Conservation (phyloP, 129 eudicot species). For the Dittrichia graveolens region DNA sequence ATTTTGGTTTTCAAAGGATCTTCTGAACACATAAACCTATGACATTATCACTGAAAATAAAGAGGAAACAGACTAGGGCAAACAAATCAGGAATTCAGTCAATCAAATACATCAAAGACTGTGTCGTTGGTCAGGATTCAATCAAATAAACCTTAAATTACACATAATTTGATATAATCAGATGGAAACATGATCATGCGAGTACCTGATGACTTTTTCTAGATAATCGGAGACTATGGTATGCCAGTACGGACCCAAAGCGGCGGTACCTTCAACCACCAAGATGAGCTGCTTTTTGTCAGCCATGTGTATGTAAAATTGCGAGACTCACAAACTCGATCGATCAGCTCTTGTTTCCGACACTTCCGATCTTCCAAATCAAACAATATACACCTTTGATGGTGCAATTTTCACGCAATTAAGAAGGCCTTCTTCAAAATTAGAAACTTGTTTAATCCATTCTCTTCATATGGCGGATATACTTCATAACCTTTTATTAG, state of each 20-base stretch:
- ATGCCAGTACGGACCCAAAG: constrained; percentile 81
- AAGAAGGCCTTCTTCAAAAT: neutral
- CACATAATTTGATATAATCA: neutral
- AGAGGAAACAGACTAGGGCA: neutral
- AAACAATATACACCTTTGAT: constrained; percentile 8
- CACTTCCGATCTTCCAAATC: neutral
- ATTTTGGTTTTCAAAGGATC: too few relatives aligned
- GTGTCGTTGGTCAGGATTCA: neutral
- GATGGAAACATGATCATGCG: neutral
- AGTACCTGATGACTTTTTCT: constrained; percentile 76
- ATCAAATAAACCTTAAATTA: neutral
- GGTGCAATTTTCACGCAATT: constrained; percentile 10
- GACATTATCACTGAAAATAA: neutral
- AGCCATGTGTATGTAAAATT: constrained; percentile 39
- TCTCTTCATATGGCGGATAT: neutral
- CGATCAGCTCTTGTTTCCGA: constrained; percentile 4
- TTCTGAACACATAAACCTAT: constrained; percentile 2
- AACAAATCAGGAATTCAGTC: constrained; percentile 11
- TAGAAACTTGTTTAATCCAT: constrained; percentile 9
- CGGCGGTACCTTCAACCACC: constrained; percentile 94
- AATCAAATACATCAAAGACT: neutral
- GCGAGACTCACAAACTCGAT: constrained; percentile 3
- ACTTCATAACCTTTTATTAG: too few relatives aligned
- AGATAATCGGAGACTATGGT: constrained; percentile 76
- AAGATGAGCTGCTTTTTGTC: constrained; percentile 77